These are phyloP conservation scores for Fusarium subtropicale DNA, from an alignment of 2,329 filamentous ascomycete species.

Conservation along the genomic window DNA sequence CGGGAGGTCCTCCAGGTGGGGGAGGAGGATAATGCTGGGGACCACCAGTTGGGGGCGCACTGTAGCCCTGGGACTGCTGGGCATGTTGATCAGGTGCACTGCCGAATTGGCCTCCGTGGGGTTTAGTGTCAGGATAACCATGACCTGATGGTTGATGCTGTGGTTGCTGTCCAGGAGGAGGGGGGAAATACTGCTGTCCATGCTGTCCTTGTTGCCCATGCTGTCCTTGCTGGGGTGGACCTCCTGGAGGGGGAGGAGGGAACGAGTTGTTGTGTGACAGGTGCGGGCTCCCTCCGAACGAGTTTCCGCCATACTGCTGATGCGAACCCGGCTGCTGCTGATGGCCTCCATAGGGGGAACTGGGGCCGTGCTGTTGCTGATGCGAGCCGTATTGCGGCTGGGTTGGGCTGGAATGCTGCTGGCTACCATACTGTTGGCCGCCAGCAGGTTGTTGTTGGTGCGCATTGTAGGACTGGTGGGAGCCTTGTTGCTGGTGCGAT, in stretches of 20 bases:
- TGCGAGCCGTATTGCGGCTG: slow-evolving; percentile 26
- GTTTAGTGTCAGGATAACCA: slow-evolving; percentile 39
- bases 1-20: slow-evolving; percentile 34
- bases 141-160: slow-evolving; percentile 41
- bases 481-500: slow-evolving; percentile 39
- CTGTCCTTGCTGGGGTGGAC: slow-evolving; percentile 37
- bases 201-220: slow-evolving; percentile 32
- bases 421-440: slow-evolving; percentile 40
- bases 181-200: slow-evolving; percentile 39
- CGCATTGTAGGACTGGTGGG: slow-evolving; percentile 21
- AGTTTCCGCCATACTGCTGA: slow-evolving; percentile 37
- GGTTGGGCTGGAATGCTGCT: slow-evolving; percentile 33
- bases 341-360: slow-evolving; percentile 23
- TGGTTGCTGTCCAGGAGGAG: slow-evolving; percentile 39
- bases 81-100: slow-evolving; percentile 42
- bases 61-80: slow-evolving; percentile 41
- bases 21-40: slow-evolving; percentile 45
- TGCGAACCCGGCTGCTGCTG: slow-evolving; percentile 37
- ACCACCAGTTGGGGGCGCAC: slow-evolving; percentile 35
- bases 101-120: slow-evolving; percentile 37
- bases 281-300: slow-evolving; percentile 40
- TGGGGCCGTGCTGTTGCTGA: slow-evolving; percentile 39
- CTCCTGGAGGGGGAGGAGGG: slow-evolving; percentile 42
- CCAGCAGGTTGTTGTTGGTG: slow-evolving; percentile 44
- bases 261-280: slow-evolving; percentile 45